These are phyloP conservation scores for Pelargonium citronellum DNA, from an alignment of 441 rosid species.

Conservation along the genomic window DNA sequence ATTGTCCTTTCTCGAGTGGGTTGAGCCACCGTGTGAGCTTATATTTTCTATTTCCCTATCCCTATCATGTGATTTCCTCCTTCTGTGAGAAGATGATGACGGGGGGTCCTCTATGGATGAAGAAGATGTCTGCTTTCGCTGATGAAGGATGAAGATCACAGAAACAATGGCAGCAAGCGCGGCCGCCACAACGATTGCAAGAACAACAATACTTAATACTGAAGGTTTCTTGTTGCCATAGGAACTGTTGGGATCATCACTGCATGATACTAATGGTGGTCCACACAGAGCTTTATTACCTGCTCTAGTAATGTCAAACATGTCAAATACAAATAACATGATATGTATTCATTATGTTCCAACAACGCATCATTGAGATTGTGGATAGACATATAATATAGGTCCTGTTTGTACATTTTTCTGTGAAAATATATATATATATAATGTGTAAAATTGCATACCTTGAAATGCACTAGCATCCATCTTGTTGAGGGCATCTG, in stretches of 20 bases:
- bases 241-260: neutral
- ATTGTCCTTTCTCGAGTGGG: conserved; percentile 28
- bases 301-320: neutral
- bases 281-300: conserved; percentile 1
- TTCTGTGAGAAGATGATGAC: neutral
- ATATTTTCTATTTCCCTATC: neutral
- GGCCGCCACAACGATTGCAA: neutral
- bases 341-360: too few species aligned
- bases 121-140: neutral
- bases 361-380: too few species aligned
- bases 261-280: neutral
- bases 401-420: neutral
- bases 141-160: neutral
- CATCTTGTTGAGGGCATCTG: conserved; percentile 48
- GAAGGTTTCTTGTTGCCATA: neutral
- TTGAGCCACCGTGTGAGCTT: neutral
- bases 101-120: neutral
- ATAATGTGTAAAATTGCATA: conserved; percentile 9
- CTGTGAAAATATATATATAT: too few species aligned
- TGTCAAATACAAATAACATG: neutral
- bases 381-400: neutral
- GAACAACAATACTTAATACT: neutral
- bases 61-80: neutral
- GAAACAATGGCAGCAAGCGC: neutral
- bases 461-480: conserved; percentile 55